These are phyloP conservation scores for Diaporthe batatas DNA, from an alignment of 2,329 filamentous ascomycete genomes.

Conservation along the genomic window DNA sequence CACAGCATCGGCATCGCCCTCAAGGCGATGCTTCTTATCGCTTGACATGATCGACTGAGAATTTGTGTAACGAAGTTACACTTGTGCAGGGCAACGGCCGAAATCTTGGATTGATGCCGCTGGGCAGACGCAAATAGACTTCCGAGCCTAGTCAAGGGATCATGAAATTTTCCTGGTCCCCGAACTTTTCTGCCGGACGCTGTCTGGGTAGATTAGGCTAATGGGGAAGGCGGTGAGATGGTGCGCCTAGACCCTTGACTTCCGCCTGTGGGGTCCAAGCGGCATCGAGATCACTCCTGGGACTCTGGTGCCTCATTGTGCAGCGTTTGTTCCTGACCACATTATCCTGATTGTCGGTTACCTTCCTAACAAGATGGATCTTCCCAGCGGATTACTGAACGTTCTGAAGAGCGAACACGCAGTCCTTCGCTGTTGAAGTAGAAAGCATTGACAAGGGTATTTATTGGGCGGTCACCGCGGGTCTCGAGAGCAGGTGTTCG, in stretches of 20 bases:
- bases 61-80: not conserved
- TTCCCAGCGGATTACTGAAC: not conserved
- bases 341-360: not conserved
- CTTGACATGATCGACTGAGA: conserved; percentile 37
- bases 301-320: no score
- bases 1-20: conserved; percentile 40
- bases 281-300: not conserved
- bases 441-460: not conserved
- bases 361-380: not conserved
- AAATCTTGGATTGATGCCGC: not conserved
- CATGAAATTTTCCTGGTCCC: conserved; percentile 30
- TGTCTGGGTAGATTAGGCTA: not conserved
- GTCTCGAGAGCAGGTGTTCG: not conserved
- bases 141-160: not conserved
- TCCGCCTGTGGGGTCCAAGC: not conserved
- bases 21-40: conserved; percentile 42
- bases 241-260: not conserved
- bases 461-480: not conserved
- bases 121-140: not conserved
- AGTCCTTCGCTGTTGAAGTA: not conserved
- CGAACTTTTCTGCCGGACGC: conserved; percentile 18
- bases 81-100: not conserved
- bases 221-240: not conserved
- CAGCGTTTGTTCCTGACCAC: not conserved
- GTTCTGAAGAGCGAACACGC: no score